phyloP scores from a whole-genome alignment of 2,329 filamentous ascomycete genomes.

The Colletotrichum sojae region DNA sequence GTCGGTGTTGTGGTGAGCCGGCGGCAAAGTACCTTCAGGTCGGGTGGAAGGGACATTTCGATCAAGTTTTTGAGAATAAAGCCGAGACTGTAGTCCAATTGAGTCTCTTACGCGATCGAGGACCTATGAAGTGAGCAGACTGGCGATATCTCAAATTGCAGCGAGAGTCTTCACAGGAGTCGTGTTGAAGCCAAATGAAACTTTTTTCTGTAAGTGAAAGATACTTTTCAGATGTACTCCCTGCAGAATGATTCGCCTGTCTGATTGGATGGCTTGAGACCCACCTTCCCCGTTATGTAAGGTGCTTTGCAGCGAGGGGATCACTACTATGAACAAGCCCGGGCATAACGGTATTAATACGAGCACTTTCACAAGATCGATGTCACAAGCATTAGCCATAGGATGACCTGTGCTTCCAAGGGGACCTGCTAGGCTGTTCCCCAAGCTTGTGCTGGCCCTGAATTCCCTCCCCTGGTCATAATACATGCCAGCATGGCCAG shows the following conservation, averaged over 20 bases:
- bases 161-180: constrained; percentile 14
- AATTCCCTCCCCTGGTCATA: neutral
- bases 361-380: constrained; percentile 1
- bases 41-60: constrained; percentile 62
- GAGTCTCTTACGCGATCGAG: neutral
- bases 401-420: constrained; percentile 29
- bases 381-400: constrained; percentile 1
- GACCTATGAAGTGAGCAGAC: neutral
- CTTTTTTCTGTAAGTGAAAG: constrained; percentile 41
- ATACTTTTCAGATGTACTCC: constrained; percentile 28
- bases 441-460: constrained; percentile 14
- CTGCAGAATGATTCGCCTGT: neutral
- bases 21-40: constrained; percentile 76
- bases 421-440: constrained; percentile 13
- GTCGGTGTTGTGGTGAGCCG: constrained; percentile 79
- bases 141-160: constrained; percentile 13
- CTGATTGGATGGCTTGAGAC: constrained; percentile 1
- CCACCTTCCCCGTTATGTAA: constrained; percentile 18
- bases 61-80: neutral
- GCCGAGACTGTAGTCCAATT: neutral
- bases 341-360: neutral
- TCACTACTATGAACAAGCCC: neutral
- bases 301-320: neutral
- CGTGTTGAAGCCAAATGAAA: constrained; percentile 37
- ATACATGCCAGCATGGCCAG: neutral